Evolutionary conservation across 345 rosid species (phyloP), one percentile per base, ranked within the genome.

Genomic region (Isatis tinctoria): DNA sequence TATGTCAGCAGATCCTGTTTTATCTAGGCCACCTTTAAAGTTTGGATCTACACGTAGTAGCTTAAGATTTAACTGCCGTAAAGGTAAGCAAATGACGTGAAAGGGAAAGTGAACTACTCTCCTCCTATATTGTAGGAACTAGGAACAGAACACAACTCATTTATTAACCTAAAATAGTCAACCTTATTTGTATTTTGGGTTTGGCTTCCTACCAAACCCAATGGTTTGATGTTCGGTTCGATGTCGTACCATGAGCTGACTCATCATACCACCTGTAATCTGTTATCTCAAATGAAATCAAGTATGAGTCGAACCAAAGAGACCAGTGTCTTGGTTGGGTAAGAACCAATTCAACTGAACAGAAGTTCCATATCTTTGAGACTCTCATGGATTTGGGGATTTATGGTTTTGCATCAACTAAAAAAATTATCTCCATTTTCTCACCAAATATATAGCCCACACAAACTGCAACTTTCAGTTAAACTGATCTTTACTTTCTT

Each of bases 361-460:
- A 45, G 66, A 28, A 16, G 16, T 65, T 12, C 30, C 43, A 22
- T 35, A 2, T 20, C 12, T 30, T 12, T 65, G 12, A 10, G 3
- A 63, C 41, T 44, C 26, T 28, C 16, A 43, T n/a, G 24, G 36
- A 2, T n/a, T n/a, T n/a, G n/a, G n/a, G n/a, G n/a, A n/a, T 44
- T 45, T 6, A 26, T 28, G 28, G 28, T 10, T 64, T 64, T 44
- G 26, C 67, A 39, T 52, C 7, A 24, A 51, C 13, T 5, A 3
- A 12, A 41, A 13, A 13, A 13, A 53, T 2, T 53, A 24, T 30
- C 62, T 70, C 22, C 56, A 67, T 28, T 51, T 58, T 39, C 71
- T 22, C 57, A 70, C 67, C 60, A 76, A 75, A 54, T 62, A 4
- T 48, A 74, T 27, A 66, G 17, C 61, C 68, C 69, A 68, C 68